Evolutionary conservation across 441 rosid species (phyloP).

Genomic region (Gossypium trilobum): DNA sequence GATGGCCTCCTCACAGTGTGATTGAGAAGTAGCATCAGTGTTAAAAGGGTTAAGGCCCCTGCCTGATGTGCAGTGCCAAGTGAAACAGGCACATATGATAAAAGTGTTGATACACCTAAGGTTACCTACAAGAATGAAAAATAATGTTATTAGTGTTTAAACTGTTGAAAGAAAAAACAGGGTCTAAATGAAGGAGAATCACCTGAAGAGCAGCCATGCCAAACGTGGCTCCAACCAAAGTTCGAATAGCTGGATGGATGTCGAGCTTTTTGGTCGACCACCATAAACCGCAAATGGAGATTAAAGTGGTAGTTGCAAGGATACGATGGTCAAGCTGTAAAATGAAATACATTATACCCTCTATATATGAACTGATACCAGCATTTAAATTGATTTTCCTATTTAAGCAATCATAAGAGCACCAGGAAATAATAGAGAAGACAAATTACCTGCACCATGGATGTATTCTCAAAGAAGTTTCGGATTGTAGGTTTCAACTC

Average conservation of each 20-base stretch:
- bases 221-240: constrained; percentile 57
- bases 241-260: constrained; percentile 71
- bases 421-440: background rate
- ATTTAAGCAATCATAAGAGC: background rate
- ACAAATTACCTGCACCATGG: constrained; percentile 64
- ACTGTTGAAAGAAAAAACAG: background rate
- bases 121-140: constrained; percentile 45
- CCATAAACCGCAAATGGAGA: constrained; percentile 44
- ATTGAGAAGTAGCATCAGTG: constrained; percentile 61
- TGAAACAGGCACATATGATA: constrained; percentile 75
- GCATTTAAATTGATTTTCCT: background rate
- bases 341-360: background rate
- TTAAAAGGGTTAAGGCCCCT: constrained; percentile 74
- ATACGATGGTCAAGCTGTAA: constrained; percentile 32
- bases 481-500: constrained; percentile 69
- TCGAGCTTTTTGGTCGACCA: constrained; percentile 68
- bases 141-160: background rate
- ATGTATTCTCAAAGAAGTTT: constrained; percentile 83
- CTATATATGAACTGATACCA: background rate
- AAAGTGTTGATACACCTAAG: constrained; percentile 75
- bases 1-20: constrained; percentile 77
- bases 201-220: constrained; percentile 91
- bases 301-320: constrained; percentile 57
- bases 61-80: constrained; percentile 85
- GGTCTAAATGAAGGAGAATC: background rate